Conservation (phyloP, 192 early-diverging fungal species). For the Backusella australiensis region DNA sequence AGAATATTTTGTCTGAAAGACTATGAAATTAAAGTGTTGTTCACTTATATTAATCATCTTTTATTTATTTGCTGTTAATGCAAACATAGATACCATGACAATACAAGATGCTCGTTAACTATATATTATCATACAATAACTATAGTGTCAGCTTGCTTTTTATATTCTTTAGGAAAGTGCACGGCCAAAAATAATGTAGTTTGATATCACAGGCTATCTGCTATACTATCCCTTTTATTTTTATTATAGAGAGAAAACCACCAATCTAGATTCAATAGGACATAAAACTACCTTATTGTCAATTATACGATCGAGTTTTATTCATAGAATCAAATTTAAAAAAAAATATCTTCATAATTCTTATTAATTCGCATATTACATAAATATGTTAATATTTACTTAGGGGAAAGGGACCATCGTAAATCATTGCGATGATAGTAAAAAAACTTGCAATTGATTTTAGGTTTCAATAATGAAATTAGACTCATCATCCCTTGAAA, state of each 20-base stretch:
- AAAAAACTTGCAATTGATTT: neutral
- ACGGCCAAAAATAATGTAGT: neutral
- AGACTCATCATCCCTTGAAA: neutral
- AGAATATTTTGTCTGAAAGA: neutral
- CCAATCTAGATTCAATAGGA: neutral
- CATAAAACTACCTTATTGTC: neutral
- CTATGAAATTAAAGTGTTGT: neutral
- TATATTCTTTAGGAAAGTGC: neutral
- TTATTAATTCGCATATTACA: neutral
- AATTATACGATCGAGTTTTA: neutral
- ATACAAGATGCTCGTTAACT: neutral
- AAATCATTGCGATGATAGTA: neutral
- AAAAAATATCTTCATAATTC: neutral
- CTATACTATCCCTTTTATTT: neutral
- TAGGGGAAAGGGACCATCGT: neutral
- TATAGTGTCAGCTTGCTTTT: neutral
- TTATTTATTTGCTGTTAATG: neutral
- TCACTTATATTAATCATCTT: neutral
- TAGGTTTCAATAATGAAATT: neutral
- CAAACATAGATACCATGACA: neutral
- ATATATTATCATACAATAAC: neutral
- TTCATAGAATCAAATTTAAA: neutral
- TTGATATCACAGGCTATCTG: neutral
- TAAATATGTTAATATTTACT: constrained; percentile 3
- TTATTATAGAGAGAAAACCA: neutral